Evolutionary conservation across 805 yeast genomes (phyloP), one percentile per base, ranked within the genome.

Genomic region (Saturnispora sekii): DNA sequence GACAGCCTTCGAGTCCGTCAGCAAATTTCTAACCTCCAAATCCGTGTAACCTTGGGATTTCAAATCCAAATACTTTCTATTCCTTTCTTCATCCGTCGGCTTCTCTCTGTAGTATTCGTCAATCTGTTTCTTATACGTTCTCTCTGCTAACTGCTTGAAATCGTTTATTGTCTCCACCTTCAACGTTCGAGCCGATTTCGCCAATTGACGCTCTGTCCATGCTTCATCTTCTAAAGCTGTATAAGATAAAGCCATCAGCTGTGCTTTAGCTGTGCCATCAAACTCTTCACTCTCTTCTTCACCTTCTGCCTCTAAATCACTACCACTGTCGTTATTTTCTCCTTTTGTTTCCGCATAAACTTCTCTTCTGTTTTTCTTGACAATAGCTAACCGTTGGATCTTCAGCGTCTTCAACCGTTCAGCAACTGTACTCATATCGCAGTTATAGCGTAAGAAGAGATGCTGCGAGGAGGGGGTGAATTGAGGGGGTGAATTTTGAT

Each of bases 171-270:
- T 57, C 16, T 59, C 59, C 10, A 52, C 52, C 5, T 51, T 49
- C 43, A 67, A 69, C 28, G 54, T 62, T 18, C 77, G 73, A 5
- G 18, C 16, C 7, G 45, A 30, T 4, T 36, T 43, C 16, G 17
- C 6, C 11, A 36, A 34, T 14, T 42, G 42, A 34, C 34, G 41
- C 1, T 5, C 30, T 7, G 29, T 11, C 88, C 88, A 82, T 44
- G 66, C 64, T 50, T 79, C 83, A 45, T 77, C 70, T 43, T 84
- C 84, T 43, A 77, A 83, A 5, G 81, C 70, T 0, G 84, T 72
- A 62, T 76, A 75, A 45, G 74, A 43, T 69, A 64, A 44, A 62
- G 56, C 21, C 76, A 61, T 35, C 69, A 73, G 41, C 54, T 61
- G 43, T 67, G 9, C 4, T 21, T 15, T 31, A 35, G 10, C 26